Conservation (phyloP, 1,139 yeast species). For the Magnusiomyces tetraspermus region DNA sequence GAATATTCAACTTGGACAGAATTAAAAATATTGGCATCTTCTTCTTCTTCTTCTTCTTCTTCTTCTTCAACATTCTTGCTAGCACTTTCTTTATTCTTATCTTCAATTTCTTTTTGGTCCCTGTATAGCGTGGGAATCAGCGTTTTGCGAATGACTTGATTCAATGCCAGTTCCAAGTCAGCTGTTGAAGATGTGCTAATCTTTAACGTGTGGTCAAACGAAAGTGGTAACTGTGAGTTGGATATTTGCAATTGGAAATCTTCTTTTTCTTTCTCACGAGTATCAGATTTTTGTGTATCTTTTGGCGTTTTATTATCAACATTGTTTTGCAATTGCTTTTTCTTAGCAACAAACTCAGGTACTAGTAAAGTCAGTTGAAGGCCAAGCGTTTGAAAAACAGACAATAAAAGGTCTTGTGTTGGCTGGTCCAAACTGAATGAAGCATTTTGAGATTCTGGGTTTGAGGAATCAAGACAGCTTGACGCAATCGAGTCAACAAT, state of each 20-base stretch:
- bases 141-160: not conserved
- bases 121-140: not conserved
- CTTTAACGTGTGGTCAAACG: not conserved
- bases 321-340: not conserved
- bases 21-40: conserved; percentile 22
- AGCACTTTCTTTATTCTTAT: not conserved
- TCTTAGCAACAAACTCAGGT: conserved; percentile 1
- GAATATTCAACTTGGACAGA: conserved; percentile 12
- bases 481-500: not conserved
- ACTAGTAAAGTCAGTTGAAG: not conserved
- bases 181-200: not conserved
- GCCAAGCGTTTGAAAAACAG: not conserved
- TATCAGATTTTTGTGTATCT: too few species aligned
- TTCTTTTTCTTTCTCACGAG: too few species aligned
- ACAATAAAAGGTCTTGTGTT: not conserved
- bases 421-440: too few species aligned
- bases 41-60: not conserved
- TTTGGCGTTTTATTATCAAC: not conserved
- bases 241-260: not conserved
- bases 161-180: not conserved
- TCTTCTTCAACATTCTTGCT: not conserved
- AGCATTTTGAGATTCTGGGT: too few species aligned
- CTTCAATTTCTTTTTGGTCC: not conserved
- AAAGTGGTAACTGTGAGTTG: not conserved
- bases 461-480: not conserved